These are phyloP conservation scores for Psilocybe azurescens DNA, from an alignment of 768 basidiomycete genomes.

Conservation along the genomic window DNA sequence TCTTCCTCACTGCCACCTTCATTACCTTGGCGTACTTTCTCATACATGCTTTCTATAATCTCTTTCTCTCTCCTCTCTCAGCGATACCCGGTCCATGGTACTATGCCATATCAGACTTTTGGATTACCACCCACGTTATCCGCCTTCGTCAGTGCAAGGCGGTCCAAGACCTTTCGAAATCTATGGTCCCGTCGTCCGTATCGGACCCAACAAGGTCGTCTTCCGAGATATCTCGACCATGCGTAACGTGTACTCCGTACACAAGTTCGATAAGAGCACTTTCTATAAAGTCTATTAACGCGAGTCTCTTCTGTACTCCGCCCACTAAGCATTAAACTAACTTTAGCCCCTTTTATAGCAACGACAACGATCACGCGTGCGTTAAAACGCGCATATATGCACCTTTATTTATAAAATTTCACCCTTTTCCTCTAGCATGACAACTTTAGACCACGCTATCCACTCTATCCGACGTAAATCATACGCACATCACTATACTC, in stretches of 20 bases:
- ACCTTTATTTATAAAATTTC: slow-evolving; percentile 19
- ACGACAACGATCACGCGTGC: slow-evolving; percentile 86
- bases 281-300: slow-evolving; percentile 86
- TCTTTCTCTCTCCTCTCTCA: slow-evolving; percentile 72
- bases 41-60: slow-evolving; percentile 47
- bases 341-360: slow-evolving; percentile 47
- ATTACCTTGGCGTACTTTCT: slow-evolving; percentile 39
- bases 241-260: slow-evolving; percentile 72
- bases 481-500: slow-evolving; percentile 76
- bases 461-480: slow-evolving; percentile 77
- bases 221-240: slow-evolving; percentile 76
- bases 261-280: slow-evolving; percentile 83
- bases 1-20: slow-evolving; percentile 39
- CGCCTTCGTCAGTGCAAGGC: slow-evolving; percentile 77
- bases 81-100: slow-evolving; percentile 84
- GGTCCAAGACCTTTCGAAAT: slow-evolving; percentile 66
- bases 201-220: slow-evolving; percentile 81
- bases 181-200: slow-evolving; percentile 80
- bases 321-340: slow-evolving; percentile 21
- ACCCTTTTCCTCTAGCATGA: slow-evolving; percentile 62
- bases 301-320: slow-evolving; percentile 40
- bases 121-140: slow-evolving; percentile 75
- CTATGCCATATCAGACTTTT: slow-evolving; percentile 73
- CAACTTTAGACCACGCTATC: slow-evolving; percentile 73
- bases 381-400: slow-evolving; percentile 49